Percentiles rank a stretch among this genome's conserved stretches.
phyloP scores from a whole-genome alignment of 768 basidiomycete species.

The Sutorius australiensis region DNA sequence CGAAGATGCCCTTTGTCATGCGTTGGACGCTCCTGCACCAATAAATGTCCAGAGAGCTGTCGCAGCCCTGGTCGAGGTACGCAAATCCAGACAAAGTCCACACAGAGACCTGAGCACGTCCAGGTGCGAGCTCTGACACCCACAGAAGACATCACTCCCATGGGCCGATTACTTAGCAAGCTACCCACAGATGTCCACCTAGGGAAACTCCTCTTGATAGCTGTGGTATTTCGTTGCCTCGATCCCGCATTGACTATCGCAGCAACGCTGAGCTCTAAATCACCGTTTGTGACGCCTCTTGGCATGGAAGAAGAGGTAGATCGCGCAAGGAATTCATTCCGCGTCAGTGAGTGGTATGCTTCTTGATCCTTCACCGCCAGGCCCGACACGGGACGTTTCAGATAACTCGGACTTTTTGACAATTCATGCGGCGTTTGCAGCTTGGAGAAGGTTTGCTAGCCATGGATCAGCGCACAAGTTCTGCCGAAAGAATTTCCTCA shows the following conservation, averaged over 20 bases:
- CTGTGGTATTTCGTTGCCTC: slow-evolving; percentile 81
- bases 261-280: slow-evolving; percentile 88
- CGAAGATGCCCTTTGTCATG: slow-evolving; percentile 83
- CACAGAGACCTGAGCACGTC: neutral
- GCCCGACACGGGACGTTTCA: slow-evolving; percentile 28
- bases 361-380: neutral
- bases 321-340: slow-evolving; percentile 76
- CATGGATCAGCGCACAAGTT: slow-evolving; percentile 63
- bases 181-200: slow-evolving; percentile 95
- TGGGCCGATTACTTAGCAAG: slow-evolving; percentile 87
- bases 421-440: slow-evolving; percentile 83
- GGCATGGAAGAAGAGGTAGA: slow-evolving; percentile 87
- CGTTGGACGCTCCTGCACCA: slow-evolving; percentile 83
- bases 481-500: slow-evolving; percentile 76
- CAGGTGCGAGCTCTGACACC: slow-evolving; percentile 84
- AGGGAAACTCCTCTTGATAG: slow-evolving; percentile 86
- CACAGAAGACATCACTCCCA: slow-evolving; percentile 88
- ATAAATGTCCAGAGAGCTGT: slow-evolving; percentile 90
- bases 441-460: slow-evolving; percentile 77
- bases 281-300: slow-evolving; percentile 86
- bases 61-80: slow-evolving; percentile 84
- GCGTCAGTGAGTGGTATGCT: slow-evolving; percentile 49
- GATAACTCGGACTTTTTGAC: slow-evolving; percentile 96
- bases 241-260: slow-evolving; percentile 97
- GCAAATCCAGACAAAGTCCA: neutral